Base-by-base conservation (phyloP, 106 monocot genomes). In the Gastrodia elata region DNA sequence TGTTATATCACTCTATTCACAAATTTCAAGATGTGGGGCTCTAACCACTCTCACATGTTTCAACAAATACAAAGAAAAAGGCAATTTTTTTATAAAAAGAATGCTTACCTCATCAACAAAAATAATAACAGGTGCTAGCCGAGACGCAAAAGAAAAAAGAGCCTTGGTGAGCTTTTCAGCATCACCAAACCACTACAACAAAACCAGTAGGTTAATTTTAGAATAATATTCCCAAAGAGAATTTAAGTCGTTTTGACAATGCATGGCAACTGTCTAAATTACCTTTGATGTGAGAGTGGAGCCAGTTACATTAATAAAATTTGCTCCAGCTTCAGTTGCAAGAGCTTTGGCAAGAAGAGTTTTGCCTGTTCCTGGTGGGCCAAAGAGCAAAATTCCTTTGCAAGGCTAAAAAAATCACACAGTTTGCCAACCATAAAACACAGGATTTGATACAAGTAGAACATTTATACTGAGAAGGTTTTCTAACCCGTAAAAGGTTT, bases 291-390 rank as follows among this genome's bases (percentile, higher is more conserved):
- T 93, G 27, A 98, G 88, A 77, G 85, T 78, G 39, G 98, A 98
- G 40, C 91, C 93, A 71, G 93, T 93, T 61, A 98, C 85, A 82
- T 87, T 98, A 57, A 98, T 88, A 77, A 98, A 98, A 85, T 98
- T 98, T 61, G 98, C 91, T 72, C 93, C 98, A 77, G 98, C 84
- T 91, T 98, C 98, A 41, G 98, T 98, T 68, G 98, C 98, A 81
- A 98, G 98, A 38, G 98, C 98, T 78, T 98, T 98, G 72, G 98
- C 98, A 78, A 98, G 88, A 78, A 98, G 98, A 55, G 98, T 98
- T 87, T 98, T 98, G 8, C 98, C 98, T 13, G 98, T 98, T 37
- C 98, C 98, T 8, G 98, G 98, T 26, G 98, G 98, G 2, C 98
- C 98, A 89, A 98, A 98, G 43, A 98, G 84, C 85, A 98, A 79